Conservation (phyloP, 1,139 yeast genomes). For the Diutina ranongensis region DNA sequence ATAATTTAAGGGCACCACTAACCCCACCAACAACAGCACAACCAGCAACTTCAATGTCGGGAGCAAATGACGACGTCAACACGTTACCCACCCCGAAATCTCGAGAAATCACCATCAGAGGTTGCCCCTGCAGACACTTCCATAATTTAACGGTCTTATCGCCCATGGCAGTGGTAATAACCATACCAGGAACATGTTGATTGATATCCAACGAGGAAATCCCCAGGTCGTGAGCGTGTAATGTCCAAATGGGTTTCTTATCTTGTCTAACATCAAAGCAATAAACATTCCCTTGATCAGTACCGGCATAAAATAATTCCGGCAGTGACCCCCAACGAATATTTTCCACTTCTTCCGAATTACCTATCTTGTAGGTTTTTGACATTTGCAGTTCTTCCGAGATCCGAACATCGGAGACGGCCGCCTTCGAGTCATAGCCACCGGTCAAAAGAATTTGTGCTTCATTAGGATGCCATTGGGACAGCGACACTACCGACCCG, state of each 20-base stretch:
- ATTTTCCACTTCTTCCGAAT: constrained; percentile 74
- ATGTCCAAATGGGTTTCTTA: constrained; percentile 76
- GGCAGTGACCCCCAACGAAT: constrained; percentile 61
- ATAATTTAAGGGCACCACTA: constrained; percentile 70
- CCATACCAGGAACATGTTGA: constrained; percentile 54
- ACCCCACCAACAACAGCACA: constrained; percentile 84
- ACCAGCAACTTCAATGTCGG: constrained; percentile 82
- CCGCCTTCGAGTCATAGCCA: constrained; percentile 80
- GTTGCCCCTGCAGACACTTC: constrained; percentile 51
- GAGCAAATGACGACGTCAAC: constrained; percentile 70
- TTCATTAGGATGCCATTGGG: constrained; percentile 74
- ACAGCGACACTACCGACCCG: constrained; percentile 70
- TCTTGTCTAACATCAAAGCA: constrained; percentile 75
- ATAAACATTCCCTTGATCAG: constrained; percentile 84
- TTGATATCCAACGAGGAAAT: constrained; percentile 74
- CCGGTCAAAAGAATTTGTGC: constrained; percentile 81
- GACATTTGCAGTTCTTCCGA: constrained; percentile 49
- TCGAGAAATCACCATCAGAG: constrained; percentile 83
- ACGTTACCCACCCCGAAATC: constrained; percentile 96
- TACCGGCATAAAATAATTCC: constrained; percentile 72
- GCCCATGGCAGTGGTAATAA: constrained; percentile 85
- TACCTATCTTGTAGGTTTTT: constrained; percentile 49
- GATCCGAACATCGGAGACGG: constrained; percentile 75
- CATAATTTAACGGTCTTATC: constrained; percentile 82
- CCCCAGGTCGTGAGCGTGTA: constrained; percentile 95